phyloP scores from a whole-genome alignment of 2,329 filamentous ascomycete genomes.

The Rutstroemia sp. region DNA sequence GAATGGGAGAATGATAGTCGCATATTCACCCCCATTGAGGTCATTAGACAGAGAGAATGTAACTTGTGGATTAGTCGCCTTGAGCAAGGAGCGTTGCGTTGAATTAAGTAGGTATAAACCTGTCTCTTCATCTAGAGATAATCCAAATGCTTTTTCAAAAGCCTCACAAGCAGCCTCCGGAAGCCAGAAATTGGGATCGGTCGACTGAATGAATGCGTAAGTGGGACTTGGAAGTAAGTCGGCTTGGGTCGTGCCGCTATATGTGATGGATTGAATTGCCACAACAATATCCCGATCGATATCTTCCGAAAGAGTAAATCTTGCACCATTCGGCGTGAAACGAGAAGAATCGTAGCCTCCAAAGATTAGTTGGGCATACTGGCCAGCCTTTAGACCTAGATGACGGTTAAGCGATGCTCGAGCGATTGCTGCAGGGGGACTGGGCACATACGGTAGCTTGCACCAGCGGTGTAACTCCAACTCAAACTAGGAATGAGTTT shows the following conservation, averaged over 20 bases:
- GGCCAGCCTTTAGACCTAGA: slow-evolving; percentile 22
- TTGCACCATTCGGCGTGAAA: slow-evolving; percentile 31
- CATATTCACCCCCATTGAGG: slow-evolving; percentile 22
- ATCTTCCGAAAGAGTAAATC: slow-evolving; percentile 33
- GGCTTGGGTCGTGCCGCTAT: slow-evolving; percentile 27
- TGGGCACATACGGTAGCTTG: slow-evolving; percentile 44
- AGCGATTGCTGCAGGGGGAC: no score
- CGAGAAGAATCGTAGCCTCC: slow-evolving; percentile 35
- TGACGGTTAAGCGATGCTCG: neutral
- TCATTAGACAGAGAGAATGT: slow-evolving; percentile 24
- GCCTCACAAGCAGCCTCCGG: slow-evolving; percentile 50
- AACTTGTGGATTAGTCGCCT: slow-evolving; percentile 21
- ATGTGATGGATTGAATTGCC: slow-evolving; percentile 33
- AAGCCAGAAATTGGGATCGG: slow-evolving; percentile 55
- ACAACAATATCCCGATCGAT: slow-evolving; percentile 35
- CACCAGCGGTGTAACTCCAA: slow-evolving; percentile 60
- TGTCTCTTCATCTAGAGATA: slow-evolving; percentile 55
- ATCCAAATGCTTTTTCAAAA: slow-evolving; percentile 56
- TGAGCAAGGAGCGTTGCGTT: slow-evolving; percentile 25
- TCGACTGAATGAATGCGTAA: slow-evolving; percentile 45
- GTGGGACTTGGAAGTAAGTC: slow-evolving; percentile 30
- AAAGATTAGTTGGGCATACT: slow-evolving; percentile 34
- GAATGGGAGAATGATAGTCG: slow-evolving; percentile 23
- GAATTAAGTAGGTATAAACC: slow-evolving; percentile 56
- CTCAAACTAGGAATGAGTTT: slow-evolving; percentile 33